Percentiles rank a stretch among this genome's conserved stretches.
These are phyloP conservation scores for Monascus purpureus DNA, from an alignment of 495 filamentous ascomycete species.

Conservation along the genomic window DNA sequence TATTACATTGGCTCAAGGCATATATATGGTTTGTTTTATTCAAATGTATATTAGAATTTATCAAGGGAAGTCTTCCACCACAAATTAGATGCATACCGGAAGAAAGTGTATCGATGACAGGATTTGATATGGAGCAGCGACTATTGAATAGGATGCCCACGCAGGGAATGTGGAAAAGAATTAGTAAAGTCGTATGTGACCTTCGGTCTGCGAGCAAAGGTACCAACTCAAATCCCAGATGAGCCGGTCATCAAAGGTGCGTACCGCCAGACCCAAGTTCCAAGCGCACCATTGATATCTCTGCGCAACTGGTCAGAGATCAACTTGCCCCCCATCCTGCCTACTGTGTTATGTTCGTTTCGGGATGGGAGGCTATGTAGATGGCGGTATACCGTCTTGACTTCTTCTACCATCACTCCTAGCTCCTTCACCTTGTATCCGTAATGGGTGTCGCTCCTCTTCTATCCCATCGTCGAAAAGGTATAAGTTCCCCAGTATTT, in stretches of 20 bases:
- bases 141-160: no score
- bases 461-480: not conserved
- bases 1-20: no score
- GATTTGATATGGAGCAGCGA: no score
- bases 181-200: no score
- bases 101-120: no score
- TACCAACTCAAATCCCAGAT: no score
- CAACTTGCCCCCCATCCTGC: not conserved
- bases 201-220: no score
- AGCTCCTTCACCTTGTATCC: not conserved
- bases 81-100: no score
- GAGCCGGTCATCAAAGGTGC: not conserved
- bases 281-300: not conserved
- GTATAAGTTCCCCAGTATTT: not conserved
- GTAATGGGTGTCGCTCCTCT: not conserved
- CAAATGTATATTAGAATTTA: no score
- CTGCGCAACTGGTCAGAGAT: not conserved
- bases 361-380: not conserved
- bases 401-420: not conserved
- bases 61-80: no score
- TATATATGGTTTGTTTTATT: no score
- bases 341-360: not conserved
- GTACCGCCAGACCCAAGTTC: not conserved
- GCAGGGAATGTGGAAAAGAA: no score
- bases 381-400: not conserved